Base-by-base conservation (phyloP, 2,329 filamentous ascomycete genomes). In the Acarospora socialis region DNA sequence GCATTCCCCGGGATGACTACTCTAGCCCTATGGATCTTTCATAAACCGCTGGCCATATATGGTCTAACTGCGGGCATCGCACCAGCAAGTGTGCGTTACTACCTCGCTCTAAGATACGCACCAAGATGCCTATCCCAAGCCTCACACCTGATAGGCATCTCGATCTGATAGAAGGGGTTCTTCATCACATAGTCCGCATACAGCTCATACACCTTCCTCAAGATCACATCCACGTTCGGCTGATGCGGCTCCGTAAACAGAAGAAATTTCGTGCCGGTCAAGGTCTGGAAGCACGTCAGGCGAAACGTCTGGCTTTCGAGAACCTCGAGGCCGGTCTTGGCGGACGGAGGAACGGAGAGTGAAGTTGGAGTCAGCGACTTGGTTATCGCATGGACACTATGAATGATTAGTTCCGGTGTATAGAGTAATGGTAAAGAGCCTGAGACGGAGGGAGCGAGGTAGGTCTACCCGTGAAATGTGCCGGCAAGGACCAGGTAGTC, bases 151-250 rank as follows among this genome's bases (percentile, higher is more conserved):
- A 98, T 74, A 5, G 90, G 90, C 86, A 95, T 98, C 61, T 98
- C 90, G 35, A 93, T 66, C 50, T 90, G 86, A 60, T 95, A 95
- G 52, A 98, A 98, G 1, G 90, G 90, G 55, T 98, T 98, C 67
- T 95, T 98, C 83, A 94, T 95, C 45, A 98, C 90, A 54, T 82
- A 95, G 57, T 98, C 90, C 30, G 82, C 72, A 61, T 95, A 98
- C 32, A 95, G 61, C 54, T 95, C 90, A 55, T 98, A 95, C 47
- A 94, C 77, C 54, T 74, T 79, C 51, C 74, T 70, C 45, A 93
- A 76, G 26, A 87, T 78, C 8, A 73, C 67, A 47, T 95, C 90
- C 22, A 92, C 77, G 49, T 92, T 92, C 29, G 77, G 72, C 61
- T 92, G 86, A 42, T 82, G 73, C 10, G 76, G 76, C 56, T 95